Conservation (phyloP, 2,329 filamentous ascomycete genomes). For the Sporothrix pallida region DNA sequence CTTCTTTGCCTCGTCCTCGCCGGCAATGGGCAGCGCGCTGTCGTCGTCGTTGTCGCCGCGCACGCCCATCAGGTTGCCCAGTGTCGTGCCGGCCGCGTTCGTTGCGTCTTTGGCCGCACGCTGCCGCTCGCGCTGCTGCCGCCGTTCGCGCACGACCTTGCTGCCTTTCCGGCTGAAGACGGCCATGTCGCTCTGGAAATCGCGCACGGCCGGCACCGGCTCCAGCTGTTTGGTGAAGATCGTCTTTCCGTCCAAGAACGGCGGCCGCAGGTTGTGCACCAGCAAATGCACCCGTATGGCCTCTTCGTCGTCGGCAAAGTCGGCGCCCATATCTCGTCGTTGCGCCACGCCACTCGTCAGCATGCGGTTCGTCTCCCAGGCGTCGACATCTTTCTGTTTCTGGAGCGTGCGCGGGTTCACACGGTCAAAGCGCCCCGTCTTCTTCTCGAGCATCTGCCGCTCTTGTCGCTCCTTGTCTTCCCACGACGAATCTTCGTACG, state of each 20-base stretch:
- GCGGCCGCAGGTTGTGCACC: constrained; percentile 90
- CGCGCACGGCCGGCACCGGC: constrained; percentile 88
- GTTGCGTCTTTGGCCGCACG: constrained; percentile 95
- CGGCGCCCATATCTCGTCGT: constrained; percentile 76
- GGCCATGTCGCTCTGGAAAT: constrained; percentile 97
- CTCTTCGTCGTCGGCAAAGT: constrained; percentile 91
- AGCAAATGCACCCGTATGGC: constrained; percentile 86
- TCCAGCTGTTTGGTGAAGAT: constrained; percentile 98
- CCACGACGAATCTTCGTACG: constrained; percentile 73
- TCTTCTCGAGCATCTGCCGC: constrained; percentile 77
- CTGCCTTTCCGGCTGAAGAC: constrained; percentile 97
- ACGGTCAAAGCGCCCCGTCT: constrained; percentile 68
- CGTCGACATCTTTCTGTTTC: constrained; percentile 92
- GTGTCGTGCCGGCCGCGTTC: constrained; percentile 84
- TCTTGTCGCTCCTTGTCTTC: constrained; percentile 74
- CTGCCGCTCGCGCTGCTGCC: constrained; percentile 90
- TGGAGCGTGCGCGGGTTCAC: constrained; percentile 78
- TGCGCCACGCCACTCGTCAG: constrained; percentile 95
- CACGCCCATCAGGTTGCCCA: constrained; percentile 94
- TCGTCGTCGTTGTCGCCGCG: constrained; percentile 94
- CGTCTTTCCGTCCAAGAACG: constrained; percentile 91
- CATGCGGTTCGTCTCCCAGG: constrained; percentile 99
- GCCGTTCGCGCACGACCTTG: constrained; percentile 85
- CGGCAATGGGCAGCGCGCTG: constrained; percentile 78
- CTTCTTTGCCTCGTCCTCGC: constrained; percentile 64